These are phyloP conservation scores for Luvunga scandens DNA, from an alignment of 345 rosid genomes.

Conservation along the genomic window DNA sequence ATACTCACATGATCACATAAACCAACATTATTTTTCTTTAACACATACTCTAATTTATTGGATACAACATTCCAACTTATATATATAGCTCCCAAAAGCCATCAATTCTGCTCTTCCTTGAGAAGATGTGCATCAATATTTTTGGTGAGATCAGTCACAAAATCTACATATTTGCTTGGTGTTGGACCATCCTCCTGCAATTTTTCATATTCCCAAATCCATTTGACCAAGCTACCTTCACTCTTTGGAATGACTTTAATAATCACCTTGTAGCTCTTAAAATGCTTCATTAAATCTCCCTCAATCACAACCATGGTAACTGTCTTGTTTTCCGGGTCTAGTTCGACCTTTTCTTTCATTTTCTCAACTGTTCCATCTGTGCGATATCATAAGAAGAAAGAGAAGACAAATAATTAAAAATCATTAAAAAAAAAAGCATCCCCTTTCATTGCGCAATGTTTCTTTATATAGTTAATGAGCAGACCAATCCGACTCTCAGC, in stretches of 20 bases:
- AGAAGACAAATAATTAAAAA: no score
- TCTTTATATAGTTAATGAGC: not conserved
- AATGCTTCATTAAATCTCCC: not conserved
- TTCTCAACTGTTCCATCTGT: not conserved
- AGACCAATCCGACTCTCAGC: not conserved
- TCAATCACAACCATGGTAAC: not conserved
- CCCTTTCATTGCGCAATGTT: not conserved
- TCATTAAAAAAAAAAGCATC: no score
- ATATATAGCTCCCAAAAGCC: no score
- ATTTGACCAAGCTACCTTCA: conserved; percentile 1
- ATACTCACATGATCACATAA: no score
- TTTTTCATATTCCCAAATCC: conserved; percentile 7
- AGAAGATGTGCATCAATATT: not conserved
- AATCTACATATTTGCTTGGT: no score
- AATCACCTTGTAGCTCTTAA: not conserved
- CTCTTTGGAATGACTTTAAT: conserved; percentile 2
- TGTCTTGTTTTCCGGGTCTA: not conserved
- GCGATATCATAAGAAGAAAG: no score
- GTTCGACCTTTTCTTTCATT: not conserved
- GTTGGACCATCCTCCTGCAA: not conserved
- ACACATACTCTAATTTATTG: no score
- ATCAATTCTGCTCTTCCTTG: no score
- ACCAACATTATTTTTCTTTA: no score
- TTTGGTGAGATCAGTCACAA: not conserved
- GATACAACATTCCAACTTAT: no score